Conservation (phyloP, 768 basidiomycete genomes). For the Boletus insuetus region DNA sequence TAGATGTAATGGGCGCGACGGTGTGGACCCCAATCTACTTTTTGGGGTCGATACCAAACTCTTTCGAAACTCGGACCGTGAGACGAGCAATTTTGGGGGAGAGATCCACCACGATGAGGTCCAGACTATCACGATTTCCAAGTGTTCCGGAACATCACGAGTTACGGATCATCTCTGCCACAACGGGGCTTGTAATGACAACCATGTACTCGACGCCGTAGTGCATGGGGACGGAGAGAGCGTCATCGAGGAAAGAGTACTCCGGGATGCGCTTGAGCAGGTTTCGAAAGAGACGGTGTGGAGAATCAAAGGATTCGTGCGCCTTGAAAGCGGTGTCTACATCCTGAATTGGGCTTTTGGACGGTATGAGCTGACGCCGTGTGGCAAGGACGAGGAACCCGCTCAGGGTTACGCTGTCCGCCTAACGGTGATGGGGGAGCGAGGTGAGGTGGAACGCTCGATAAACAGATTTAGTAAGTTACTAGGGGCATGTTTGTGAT, state of each 20-base stretch:
- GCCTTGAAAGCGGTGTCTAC: conserved; percentile 40
- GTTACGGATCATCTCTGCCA: conserved; percentile 21
- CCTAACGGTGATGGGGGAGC: conserved; percentile 90
- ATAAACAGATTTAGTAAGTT: conserved; percentile 51
- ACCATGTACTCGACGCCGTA: neutral
- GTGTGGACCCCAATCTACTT: conserved; percentile 74
- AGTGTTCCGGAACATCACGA: conserved; percentile 32
- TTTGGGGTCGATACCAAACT: conserved; percentile 91
- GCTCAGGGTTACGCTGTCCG: conserved; percentile 40
- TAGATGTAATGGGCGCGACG: conserved; percentile 56
- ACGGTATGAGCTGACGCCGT: conserved; percentile 63
- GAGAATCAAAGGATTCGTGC: conserved; percentile 86
- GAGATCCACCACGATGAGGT: conserved; percentile 77
- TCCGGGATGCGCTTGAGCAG: conserved; percentile 46
- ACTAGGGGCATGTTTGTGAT: conserved; percentile 13
- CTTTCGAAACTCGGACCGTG: conserved; percentile 38
- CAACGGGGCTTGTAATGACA: conserved; percentile 3
- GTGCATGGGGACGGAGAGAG: conserved; percentile 1
- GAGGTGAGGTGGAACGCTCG: conserved; percentile 69
- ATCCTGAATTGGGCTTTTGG: conserved; percentile 96
- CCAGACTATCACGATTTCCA: conserved; percentile 67
- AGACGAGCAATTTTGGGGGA: conserved; percentile 7
- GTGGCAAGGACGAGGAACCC: conserved; percentile 24
- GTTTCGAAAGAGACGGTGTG: conserved; percentile 72
- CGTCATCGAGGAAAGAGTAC: conserved; percentile 34